Conservation (phyloP, 2,329 filamentous ascomycete genomes). For the Gliomastix tumulicola region DNA sequence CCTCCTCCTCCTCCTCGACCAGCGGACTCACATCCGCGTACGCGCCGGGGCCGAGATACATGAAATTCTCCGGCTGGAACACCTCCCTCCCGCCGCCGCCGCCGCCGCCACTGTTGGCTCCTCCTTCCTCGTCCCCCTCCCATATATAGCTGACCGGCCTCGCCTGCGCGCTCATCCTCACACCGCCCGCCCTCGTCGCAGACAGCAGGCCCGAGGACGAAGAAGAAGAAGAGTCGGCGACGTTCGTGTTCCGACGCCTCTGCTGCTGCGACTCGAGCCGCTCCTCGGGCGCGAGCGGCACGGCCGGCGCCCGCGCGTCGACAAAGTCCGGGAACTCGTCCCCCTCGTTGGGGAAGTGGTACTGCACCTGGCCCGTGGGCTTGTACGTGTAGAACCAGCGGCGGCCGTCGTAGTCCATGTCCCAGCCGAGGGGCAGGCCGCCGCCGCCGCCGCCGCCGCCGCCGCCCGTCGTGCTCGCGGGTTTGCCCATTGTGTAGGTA, state of each 20-base stretch:
- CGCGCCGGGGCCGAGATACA: slow-evolving; percentile 41
- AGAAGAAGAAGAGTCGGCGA: not conserved
- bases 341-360: slow-evolving; percentile 47
- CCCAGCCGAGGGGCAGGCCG: slow-evolving; percentile 46
- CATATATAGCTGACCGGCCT: slow-evolving; percentile 13
- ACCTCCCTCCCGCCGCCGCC: slow-evolving; percentile 23
- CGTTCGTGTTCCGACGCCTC: slow-evolving; percentile 10
- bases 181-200: not conserved
- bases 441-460: no score
- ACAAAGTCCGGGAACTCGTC: slow-evolving; percentile 52
- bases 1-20: slow-evolving; percentile 27
- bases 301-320: slow-evolving; percentile 25
- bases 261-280: slow-evolving; percentile 45
- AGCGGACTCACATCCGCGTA: slow-evolving; percentile 38
- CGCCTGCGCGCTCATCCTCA: not conserved
- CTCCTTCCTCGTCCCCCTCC: no score
- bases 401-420: slow-evolving; percentile 48
- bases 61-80: slow-evolving; percentile 45
- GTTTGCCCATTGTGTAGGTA: no score
- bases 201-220: not conserved
- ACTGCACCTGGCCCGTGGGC: slow-evolving; percentile 46
- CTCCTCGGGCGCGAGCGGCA: slow-evolving; percentile 43
- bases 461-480: no score
- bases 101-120: no score
- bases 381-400: slow-evolving; percentile 54